Evolutionary conservation across 169 alveolate genomes (phyloP).

Genomic region (Plasmodium coatneyi): DNA sequence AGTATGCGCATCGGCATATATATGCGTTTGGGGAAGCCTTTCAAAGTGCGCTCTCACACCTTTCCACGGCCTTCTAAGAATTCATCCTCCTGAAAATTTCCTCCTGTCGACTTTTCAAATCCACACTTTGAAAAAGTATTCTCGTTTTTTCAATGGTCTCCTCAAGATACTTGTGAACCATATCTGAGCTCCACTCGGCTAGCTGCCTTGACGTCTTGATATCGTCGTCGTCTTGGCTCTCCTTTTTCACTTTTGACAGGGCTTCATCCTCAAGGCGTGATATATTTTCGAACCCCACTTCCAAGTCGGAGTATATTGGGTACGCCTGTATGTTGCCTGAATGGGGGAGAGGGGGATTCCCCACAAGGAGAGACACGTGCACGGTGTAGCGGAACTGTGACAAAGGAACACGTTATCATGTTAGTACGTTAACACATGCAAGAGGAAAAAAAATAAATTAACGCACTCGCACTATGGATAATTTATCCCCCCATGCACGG

Average conservation of each 20-base stretch:
- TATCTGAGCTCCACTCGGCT: slow-evolving; percentile 74
- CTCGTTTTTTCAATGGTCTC: slow-evolving; percentile 60
- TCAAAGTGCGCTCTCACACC: background rate
- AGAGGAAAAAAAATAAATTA: background rate
- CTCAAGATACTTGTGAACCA: slow-evolving; percentile 70
- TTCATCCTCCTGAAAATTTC: slow-evolving; percentile 49
- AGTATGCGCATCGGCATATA: slow-evolving; percentile 1
- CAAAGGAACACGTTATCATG: background rate
- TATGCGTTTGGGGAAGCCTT: background rate
- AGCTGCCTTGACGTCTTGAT: slow-evolving; percentile 60
- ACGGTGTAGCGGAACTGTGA: background rate
- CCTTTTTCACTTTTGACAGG: slow-evolving; percentile 71
- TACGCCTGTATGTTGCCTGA: slow-evolving; percentile 40
- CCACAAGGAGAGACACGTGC: background rate
- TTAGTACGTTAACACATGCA: background rate
- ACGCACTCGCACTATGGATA: background rate
- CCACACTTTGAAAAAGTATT: slow-evolving; percentile 16
- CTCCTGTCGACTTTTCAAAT: slow-evolving; percentile 43
- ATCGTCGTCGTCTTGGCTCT: slow-evolving; percentile 74
- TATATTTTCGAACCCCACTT: slow-evolving; percentile 67
- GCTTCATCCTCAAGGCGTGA: slow-evolving; percentile 64
- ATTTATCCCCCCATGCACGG: background rate
- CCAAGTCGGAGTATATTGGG: slow-evolving; percentile 63
- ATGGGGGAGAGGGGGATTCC: background rate
- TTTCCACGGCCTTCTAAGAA: background rate